phyloP scores from a whole-genome alignment of 2,329 filamentous ascomycete genomes.

The Truncatella angustata region DNA sequence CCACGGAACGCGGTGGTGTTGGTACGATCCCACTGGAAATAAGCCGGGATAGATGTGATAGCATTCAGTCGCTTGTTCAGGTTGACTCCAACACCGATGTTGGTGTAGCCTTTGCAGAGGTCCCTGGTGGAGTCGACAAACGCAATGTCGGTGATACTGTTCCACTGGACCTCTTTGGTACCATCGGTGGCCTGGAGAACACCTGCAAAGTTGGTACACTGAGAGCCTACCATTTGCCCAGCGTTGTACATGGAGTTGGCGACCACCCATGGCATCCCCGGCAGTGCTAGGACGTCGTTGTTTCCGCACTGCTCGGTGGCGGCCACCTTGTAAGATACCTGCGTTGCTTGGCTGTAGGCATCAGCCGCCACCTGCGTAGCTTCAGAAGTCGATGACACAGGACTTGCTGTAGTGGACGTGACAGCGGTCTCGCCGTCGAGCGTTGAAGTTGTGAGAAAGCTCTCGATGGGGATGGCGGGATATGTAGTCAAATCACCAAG shows the following conservation, averaged over 20 bases:
- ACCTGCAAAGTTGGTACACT: constrained; percentile 13
- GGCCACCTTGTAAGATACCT: neutral
- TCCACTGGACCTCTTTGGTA: constrained; percentile 8
- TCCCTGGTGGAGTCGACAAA: constrained; percentile 10
- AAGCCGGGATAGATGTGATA: constrained; percentile 9
- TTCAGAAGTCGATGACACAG: neutral
- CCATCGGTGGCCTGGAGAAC: constrained; percentile 7
- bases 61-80: constrained; percentile 6
- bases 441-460: neutral
- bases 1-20: constrained; percentile 10
- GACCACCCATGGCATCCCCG: constrained; percentile 9
- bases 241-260: constrained; percentile 14
- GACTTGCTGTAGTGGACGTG: neutral
- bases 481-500: neutral
- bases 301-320: constrained; percentile 10
- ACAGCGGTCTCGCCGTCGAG: neutral
- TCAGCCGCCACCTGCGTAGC: neutral
- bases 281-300: constrained; percentile 9
- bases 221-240: constrained; percentile 8
- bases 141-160: constrained; percentile 11
- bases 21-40: constrained; percentile 8
- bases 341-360: neutral
- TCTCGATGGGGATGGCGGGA: neutral
- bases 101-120: constrained; percentile 14
- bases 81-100: constrained; percentile 12